phyloP scores from a whole-genome alignment of 257 asterid species.

The Jacaranda copaia region DNA sequence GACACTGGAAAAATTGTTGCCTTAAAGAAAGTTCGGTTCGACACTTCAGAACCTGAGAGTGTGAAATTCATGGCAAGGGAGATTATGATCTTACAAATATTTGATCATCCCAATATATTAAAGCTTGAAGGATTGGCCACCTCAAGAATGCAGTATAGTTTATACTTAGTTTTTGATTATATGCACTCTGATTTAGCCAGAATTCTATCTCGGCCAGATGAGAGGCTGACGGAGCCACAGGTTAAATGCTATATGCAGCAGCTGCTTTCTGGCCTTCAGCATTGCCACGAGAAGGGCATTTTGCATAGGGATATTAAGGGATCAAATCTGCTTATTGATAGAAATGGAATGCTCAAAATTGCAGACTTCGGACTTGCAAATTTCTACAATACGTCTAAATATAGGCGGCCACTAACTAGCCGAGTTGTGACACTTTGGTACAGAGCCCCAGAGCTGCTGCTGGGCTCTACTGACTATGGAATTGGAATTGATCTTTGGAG shows the following conservation, averaged over 20 bases:
- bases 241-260: slow-evolving; percentile 84
- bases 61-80: slow-evolving; percentile 92
- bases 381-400: slow-evolving; percentile 49
- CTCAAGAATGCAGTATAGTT: slow-evolving; percentile 90
- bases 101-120: slow-evolving; percentile 81
- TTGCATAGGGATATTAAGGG: slow-evolving; percentile 89
- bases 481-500: slow-evolving; percentile 88
- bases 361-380: slow-evolving; percentile 88
- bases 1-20: slow-evolving; percentile 73
- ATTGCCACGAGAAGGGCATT: slow-evolving; percentile 81
- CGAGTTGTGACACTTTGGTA: slow-evolving; percentile 95
- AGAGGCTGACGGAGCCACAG: slow-evolving; percentile 80
- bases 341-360: slow-evolving; percentile 72
- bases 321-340: slow-evolving; percentile 73
- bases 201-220: slow-evolving; percentile 62
- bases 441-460: slow-evolving; percentile 80
- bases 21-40: slow-evolving; percentile 79
- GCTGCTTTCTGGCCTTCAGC: slow-evolving; percentile 74
- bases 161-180: slow-evolving; percentile 74
- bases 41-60: slow-evolving; percentile 85
- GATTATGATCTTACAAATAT: slow-evolving; percentile 62
- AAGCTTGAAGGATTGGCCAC: slow-evolving; percentile 91
- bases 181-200: slow-evolving; percentile 73
- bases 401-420: slow-evolving; percentile 63
- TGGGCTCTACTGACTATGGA: slow-evolving; percentile 84